Conservation (phyloP, 1,284 basidiomycete genomes). For the Ceratobasidium sp. region DNA sequence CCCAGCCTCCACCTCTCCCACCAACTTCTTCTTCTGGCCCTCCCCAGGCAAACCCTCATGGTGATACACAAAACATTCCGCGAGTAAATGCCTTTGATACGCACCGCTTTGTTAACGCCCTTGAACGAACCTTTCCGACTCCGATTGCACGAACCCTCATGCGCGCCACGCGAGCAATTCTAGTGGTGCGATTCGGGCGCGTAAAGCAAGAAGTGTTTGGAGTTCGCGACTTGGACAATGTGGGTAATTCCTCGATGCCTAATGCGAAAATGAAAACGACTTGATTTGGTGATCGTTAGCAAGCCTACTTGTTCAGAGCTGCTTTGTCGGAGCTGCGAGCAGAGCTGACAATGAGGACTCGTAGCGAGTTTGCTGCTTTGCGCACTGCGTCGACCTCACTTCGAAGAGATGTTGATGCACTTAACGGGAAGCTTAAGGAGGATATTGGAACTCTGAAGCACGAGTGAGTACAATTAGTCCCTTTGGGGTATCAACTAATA, state of each 20-base stretch:
- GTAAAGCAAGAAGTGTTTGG: constrained; percentile 81
- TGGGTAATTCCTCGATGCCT: constrained; percentile 57
- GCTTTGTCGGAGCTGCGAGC: constrained; percentile 91
- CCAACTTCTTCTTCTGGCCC: constrained; percentile 4
- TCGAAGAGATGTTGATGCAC: constrained; percentile 86
- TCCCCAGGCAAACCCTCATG: neutral
- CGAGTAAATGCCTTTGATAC: constrained; percentile 48
- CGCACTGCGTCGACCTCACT: constrained; percentile 76
- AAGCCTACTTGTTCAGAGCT: constrained; percentile 95
- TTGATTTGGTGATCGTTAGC: constrained; percentile 60
- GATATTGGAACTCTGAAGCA: constrained; percentile 90
- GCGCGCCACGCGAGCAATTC: constrained; percentile 83
- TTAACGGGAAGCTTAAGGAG: constrained; percentile 94
- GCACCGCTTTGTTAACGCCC: constrained; percentile 67
- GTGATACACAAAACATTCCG: constrained; percentile 17
- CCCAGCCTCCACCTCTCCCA: constrained; percentile 1
- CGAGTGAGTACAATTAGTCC: constrained; percentile 67
- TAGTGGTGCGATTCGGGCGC: constrained; percentile 79
- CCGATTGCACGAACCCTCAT: constrained; percentile 81
- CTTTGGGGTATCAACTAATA: neutral
- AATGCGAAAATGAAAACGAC: neutral
- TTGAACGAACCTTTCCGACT: constrained; percentile 77
- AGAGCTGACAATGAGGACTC: constrained; percentile 83
- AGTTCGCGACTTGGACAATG: constrained; percentile 90
- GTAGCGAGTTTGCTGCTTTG: constrained; percentile 87